phyloP scores from a whole-genome alignment of 441 rosid genomes.

The Populus hybrid region DNA sequence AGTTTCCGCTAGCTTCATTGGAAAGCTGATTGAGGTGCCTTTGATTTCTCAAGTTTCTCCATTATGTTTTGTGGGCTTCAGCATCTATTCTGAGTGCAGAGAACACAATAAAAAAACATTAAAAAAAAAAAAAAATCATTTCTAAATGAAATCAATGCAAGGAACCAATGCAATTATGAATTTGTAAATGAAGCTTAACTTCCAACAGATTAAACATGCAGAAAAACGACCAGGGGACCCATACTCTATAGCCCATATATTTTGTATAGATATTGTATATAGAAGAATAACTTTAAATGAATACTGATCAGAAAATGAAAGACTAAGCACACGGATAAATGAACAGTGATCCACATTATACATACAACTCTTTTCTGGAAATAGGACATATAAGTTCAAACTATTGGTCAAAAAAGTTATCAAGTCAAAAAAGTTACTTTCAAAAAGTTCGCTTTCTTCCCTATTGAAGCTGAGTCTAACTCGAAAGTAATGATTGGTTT shows the following conservation, averaged over 20 bases:
- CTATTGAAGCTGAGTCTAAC: neutral
- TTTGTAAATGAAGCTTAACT: neutral
- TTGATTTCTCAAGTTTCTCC: conserved; percentile 58
- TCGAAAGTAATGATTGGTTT: too few species aligned
- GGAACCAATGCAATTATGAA: neutral
- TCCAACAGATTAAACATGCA: neutral
- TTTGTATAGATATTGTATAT: too few species aligned
- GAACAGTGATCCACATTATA: too few species aligned
- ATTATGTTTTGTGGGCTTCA: conserved; percentile 60
- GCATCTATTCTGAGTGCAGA: conserved; percentile 85
- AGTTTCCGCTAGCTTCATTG: too few species aligned
- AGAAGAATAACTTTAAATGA: too few species aligned
- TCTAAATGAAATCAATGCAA: neutral
- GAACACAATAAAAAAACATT: conserved; percentile 32
- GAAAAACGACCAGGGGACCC: too few species aligned
- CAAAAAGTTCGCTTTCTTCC: too few species aligned
- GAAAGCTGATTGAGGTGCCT: conserved; percentile 32
- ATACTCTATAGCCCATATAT: too few species aligned
- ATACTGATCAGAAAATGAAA: too few species aligned
- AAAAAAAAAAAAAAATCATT: conserved; percentile 16
- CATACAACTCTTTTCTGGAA: too few species aligned
- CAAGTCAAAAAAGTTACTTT: neutral
- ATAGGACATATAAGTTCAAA: too few species aligned
- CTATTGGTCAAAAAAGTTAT: neutral
- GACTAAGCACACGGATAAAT: too few species aligned